Evolutionary conservation across 2,329 filamentous ascomycete genomes (phyloP).

Genomic region (Pseudopithomyces chartarum): DNA sequence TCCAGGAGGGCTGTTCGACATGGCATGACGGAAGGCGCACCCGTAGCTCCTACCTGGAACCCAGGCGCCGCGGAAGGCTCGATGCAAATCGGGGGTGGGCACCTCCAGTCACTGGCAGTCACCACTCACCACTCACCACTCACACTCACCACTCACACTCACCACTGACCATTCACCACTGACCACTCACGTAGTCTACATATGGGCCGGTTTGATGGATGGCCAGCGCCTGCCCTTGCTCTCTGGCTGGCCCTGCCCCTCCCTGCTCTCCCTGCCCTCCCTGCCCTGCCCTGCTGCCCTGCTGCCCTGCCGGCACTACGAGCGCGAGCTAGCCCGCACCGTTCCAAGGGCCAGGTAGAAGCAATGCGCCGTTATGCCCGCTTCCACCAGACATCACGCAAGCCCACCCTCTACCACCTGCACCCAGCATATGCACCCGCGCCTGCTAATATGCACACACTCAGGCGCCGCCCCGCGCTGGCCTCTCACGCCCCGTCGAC

Average conservation of each 20-base stretch:
- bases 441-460: conserved; percentile 18
- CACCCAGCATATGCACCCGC: not conserved
- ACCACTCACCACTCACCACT: too few relatives aligned
- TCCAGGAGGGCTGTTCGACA: not conserved
- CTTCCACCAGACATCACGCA: conserved; percentile 13
- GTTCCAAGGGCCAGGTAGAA: conserved; percentile 23
- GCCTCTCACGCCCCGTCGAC: conserved; percentile 7
- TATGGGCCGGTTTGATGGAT: too few relatives aligned
- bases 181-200: too few relatives aligned
- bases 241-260: too few relatives aligned
- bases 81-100: conserved; percentile 1
- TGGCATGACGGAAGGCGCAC: conserved; percentile 5
- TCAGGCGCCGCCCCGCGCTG: conserved; percentile 10
- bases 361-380: conserved; percentile 1
- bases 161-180: too few relatives aligned
- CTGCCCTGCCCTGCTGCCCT: too few relatives aligned
- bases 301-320: too few relatives aligned
- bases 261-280: too few relatives aligned
- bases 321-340: not conserved
- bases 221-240: not conserved
- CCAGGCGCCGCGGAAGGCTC: not conserved
- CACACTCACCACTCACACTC: too few relatives aligned
- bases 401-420: conserved; percentile 13
- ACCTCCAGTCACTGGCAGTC: too few relatives aligned
- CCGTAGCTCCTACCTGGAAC: conserved; percentile 1